A percentile compares a stretch with the other conserved stretches of the same genome.
phyloP scores from a whole-genome alignment of 208 protist genomes.

The Balamuthia mandrillaris region DNA sequence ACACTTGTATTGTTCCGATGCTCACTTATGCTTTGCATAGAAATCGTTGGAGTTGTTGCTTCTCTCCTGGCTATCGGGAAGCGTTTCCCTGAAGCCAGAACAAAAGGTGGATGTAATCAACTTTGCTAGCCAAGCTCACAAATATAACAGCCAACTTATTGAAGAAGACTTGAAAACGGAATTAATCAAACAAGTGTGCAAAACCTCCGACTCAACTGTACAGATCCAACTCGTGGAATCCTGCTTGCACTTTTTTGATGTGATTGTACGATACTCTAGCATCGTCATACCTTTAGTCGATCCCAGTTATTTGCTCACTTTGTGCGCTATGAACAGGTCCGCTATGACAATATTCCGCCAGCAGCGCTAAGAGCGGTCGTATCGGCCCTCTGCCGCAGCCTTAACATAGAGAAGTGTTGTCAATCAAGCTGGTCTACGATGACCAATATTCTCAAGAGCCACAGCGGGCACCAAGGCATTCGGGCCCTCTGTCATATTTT shows the following conservation, averaged over 20 bases:
- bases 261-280: neutral
- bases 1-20: neutral
- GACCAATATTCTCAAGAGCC: constrained; percentile 35
- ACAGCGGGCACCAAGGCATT: constrained; percentile 40
- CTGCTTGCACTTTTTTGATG: constrained; percentile 51
- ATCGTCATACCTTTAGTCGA: neutral
- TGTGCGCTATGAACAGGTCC: neutral
- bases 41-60: neutral
- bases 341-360: neutral
- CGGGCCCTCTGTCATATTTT: constrained; percentile 33
- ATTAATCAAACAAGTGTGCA: constrained; percentile 40
- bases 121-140: neutral
- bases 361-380: neutral
- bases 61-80: neutral
- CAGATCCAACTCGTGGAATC: constrained; percentile 23
- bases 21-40: neutral
- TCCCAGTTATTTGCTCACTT: neutral
- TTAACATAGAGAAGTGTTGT: constrained; percentile 54
- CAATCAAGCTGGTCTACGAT: constrained; percentile 40
- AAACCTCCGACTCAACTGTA: constrained; percentile 20
- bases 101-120: neutral
- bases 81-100: neutral
- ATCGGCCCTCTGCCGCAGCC: constrained; percentile 27
- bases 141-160: neutral
- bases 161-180: neutral